Evolutionary conservation across 768 basidiomycete species (phyloP).

Genomic region (Lentinula lateritia): DNA sequence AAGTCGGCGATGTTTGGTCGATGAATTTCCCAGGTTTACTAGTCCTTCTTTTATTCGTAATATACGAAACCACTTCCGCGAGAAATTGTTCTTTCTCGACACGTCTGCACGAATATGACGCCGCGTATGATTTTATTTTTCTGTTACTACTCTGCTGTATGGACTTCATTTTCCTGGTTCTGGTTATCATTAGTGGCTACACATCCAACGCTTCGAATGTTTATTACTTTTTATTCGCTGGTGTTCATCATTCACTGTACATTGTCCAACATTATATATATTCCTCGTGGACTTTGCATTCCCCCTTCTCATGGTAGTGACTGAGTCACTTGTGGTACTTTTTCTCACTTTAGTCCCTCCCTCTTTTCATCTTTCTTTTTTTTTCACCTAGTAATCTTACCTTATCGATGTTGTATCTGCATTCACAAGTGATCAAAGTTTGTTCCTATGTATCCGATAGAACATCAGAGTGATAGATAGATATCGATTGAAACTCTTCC

Average conservation of each 20-base stretch:
- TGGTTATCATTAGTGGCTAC: not conserved
- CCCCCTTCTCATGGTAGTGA: not conserved
- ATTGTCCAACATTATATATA: not conserved
- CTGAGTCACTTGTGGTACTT: too few relatives aligned
- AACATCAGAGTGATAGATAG: too few relatives aligned
- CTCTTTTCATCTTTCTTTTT: not conserved
- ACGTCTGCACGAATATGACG: not conserved
- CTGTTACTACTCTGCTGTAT: not conserved
- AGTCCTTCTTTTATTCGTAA: too few relatives aligned
- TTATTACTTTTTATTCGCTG: constrained; percentile 7
- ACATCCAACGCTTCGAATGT: not conserved
- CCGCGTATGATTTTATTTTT: not conserved
- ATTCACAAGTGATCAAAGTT: not conserved
- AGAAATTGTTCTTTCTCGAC: not conserved
- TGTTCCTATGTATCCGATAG: too few relatives aligned
- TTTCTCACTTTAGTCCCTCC: too few relatives aligned
- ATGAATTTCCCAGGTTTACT: constrained; percentile 10
- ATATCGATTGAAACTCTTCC: too few relatives aligned
- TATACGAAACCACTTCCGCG: not conserved
- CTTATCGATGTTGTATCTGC: not conserved
- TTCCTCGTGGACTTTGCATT: not conserved
- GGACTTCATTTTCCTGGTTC: not conserved
- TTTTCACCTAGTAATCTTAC: not conserved
- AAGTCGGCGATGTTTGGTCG: constrained; percentile 25
- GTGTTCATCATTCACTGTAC: not conserved